These are phyloP conservation scores for Gonapodya prolifera DNA, from an alignment of 192 early-diverging fungal genomes.

Conservation along the genomic window DNA sequence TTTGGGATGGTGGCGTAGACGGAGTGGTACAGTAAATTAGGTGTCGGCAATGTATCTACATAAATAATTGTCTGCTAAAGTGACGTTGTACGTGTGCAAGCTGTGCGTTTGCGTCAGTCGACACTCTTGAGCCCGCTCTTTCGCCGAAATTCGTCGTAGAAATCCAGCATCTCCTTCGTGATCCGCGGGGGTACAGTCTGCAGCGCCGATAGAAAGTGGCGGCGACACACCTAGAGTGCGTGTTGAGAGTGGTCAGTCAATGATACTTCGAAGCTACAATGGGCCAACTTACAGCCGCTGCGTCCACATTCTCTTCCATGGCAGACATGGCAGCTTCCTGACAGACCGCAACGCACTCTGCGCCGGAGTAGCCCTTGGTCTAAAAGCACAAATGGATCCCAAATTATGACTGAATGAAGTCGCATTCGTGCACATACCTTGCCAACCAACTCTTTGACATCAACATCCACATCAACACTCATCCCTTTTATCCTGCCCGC, in stretches of 20 bases:
- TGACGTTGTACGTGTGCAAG: too few relatives aligned
- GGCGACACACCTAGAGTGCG: constrained; percentile 25
- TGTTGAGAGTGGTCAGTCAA: constrained; percentile 10
- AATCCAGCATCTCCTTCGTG: constrained; percentile 78
- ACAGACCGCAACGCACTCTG: constrained; percentile 82
- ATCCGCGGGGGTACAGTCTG: constrained; percentile 56
- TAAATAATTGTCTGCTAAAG: too few relatives aligned
- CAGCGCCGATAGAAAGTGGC: constrained; percentile 57
- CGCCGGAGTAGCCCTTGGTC: constrained; percentile 88
- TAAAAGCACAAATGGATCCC: constrained; percentile 11
- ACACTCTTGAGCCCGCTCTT: constrained; percentile 20
- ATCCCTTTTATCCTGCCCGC: constrained; percentile 60
- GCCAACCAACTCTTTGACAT: constrained; percentile 45
- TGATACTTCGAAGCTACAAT: background rate
- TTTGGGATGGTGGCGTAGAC: background rate
- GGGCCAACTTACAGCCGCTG: constrained; percentile 16
- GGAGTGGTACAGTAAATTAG: background rate
- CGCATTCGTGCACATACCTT: constrained; percentile 22
- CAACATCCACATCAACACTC: constrained; percentile 52
- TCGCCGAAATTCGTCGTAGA: constrained; percentile 64
- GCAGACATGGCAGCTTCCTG: constrained; percentile 88
- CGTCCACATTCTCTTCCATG: constrained; percentile 65
- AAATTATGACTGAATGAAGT: background rate
- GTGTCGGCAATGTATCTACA: background rate
- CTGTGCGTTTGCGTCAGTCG: too few relatives aligned